A percentile compares a stretch with the other conserved stretches of the same genome.
Conservation (phyloP, 2,329 filamentous ascomycete species). For the Phaeosphaeria sp. region DNA sequence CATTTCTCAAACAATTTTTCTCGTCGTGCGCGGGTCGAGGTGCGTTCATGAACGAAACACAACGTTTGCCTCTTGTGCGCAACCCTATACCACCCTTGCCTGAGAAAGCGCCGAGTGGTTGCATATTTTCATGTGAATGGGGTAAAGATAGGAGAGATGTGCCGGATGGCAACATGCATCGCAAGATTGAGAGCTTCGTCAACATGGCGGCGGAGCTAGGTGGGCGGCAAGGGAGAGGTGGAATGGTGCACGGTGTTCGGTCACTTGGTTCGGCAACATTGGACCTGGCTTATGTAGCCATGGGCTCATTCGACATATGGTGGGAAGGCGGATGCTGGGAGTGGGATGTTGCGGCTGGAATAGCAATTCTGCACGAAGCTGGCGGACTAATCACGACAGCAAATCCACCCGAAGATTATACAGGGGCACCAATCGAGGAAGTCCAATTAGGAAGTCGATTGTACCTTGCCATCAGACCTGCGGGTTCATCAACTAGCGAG, state of each 20-base stretch:
- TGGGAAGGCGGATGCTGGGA: constrained; percentile 86
- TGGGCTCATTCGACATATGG: constrained; percentile 80
- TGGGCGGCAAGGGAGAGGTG: constrained; percentile 69
- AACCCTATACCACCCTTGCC: constrained; percentile 70
- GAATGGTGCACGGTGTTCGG: constrained; percentile 79
- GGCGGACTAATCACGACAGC: constrained; percentile 77
- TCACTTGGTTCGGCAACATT: constrained; percentile 75
- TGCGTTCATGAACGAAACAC: constrained; percentile 72
- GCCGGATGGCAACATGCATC: constrained; percentile 70
- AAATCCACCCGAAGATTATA: constrained; percentile 68
- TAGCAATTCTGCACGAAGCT: constrained; percentile 75
- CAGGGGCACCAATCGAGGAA: constrained; percentile 63
- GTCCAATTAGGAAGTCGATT: constrained; percentile 70
- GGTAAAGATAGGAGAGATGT: constrained; percentile 75
- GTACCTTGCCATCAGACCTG: constrained; percentile 74
- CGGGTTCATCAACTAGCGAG: constrained; percentile 66
- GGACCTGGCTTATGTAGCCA: constrained; percentile 76
- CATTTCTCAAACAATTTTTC: constrained; percentile 73
- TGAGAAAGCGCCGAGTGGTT: constrained; percentile 68
- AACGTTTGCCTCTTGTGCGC: constrained; percentile 67
- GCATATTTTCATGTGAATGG: constrained; percentile 79
- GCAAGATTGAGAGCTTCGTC: constrained; percentile 76
- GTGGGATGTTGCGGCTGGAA: constrained; percentile 80
- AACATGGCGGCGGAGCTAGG: constrained; percentile 75
- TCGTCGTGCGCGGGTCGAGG: constrained; percentile 70